A percentile compares a stretch with the other conserved stretches of the same genome.
These are phyloP conservation scores for Scenedesmus sp. DNA, from an alignment of 163 green algal species.

Conservation along the genomic window DNA sequence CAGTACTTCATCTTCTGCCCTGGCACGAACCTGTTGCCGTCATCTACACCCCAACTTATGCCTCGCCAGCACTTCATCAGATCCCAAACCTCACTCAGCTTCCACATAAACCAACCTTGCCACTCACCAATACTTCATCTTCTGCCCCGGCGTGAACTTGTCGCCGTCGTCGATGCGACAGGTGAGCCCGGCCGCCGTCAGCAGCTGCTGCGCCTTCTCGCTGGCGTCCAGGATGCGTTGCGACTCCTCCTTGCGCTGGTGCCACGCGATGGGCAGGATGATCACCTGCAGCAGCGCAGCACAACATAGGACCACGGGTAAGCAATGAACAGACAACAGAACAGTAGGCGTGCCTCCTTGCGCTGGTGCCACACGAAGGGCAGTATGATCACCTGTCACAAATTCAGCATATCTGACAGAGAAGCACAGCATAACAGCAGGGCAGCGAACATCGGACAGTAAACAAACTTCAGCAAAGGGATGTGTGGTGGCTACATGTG, in stretches of 20 bases:
- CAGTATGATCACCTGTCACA: not conserved
- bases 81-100: not conserved
- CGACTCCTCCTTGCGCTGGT: conserved; percentile 52
- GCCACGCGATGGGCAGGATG: conserved; percentile 52
- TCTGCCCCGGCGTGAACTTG: conserved; percentile 54
- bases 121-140: conserved; percentile 51
- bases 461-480: too few species aligned
- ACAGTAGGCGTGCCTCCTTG: not conserved
- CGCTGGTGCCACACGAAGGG: too few species aligned
- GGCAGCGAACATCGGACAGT: too few species aligned
- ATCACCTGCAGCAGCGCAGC: conserved; percentile 43
- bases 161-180: conserved; percentile 46
- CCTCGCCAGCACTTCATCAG: not conserved
- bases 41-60: not conserved
- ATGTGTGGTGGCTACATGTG: too few species aligned
- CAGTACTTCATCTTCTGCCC: conserved; percentile 9
- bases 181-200: conserved; percentile 33
- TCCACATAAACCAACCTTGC: not conserved
- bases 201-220: conserved; percentile 32
- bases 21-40: too few species aligned
- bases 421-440: not conserved
- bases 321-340: not conserved
- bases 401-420: not conserved
- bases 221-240: conserved; percentile 18
- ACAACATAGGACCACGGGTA: not conserved